Conservation (phyloP, 768 basidiomycete species). For the Leccinum subgranulosum region DNA sequence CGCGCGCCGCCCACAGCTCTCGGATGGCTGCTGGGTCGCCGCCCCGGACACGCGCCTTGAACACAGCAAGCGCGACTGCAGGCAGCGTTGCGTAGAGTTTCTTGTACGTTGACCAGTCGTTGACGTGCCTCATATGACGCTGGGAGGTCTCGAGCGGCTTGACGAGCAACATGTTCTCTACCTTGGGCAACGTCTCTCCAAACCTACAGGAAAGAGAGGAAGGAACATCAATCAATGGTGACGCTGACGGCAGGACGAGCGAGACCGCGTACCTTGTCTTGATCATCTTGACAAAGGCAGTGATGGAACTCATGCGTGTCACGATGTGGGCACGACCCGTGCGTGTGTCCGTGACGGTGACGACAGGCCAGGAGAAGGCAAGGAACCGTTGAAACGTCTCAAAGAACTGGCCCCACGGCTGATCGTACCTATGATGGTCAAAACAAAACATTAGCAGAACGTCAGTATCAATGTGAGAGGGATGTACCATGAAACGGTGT, state of each 20-base stretch:
- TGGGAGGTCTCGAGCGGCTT: slow-evolving; percentile 64
- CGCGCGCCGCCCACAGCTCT: slow-evolving; percentile 63
- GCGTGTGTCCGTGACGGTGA: slow-evolving; percentile 68
- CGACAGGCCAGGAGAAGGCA: slow-evolving; percentile 79
- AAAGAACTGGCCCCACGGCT: slow-evolving; percentile 77
- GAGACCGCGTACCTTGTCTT: slow-evolving; percentile 56
- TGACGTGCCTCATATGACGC: slow-evolving; percentile 67
- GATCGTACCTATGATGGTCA: slow-evolving; percentile 57
- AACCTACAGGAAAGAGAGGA: slow-evolving; percentile 38
- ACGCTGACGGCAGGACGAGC: not conserved
- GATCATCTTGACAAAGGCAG: slow-evolving; percentile 81
- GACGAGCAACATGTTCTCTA: slow-evolving; percentile 69
- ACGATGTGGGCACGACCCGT: slow-evolving; percentile 78
- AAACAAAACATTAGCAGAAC: not conserved
- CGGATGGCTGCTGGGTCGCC: slow-evolving; percentile 66
- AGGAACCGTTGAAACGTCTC: slow-evolving; percentile 77
- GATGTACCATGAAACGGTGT: slow-evolving; percentile 62
- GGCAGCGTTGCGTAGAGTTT: slow-evolving; percentile 70
- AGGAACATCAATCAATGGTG: not conserved
- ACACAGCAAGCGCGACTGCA: slow-evolving; percentile 60
- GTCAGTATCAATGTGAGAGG: not conserved
- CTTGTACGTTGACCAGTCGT: slow-evolving; percentile 65
- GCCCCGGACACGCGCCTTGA: slow-evolving; percentile 58
- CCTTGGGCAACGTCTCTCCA: slow-evolving; percentile 69
- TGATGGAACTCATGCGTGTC: slow-evolving; percentile 67